phyloP scores from a whole-genome alignment of 306 rosid species.

The Senna tora region DNA sequence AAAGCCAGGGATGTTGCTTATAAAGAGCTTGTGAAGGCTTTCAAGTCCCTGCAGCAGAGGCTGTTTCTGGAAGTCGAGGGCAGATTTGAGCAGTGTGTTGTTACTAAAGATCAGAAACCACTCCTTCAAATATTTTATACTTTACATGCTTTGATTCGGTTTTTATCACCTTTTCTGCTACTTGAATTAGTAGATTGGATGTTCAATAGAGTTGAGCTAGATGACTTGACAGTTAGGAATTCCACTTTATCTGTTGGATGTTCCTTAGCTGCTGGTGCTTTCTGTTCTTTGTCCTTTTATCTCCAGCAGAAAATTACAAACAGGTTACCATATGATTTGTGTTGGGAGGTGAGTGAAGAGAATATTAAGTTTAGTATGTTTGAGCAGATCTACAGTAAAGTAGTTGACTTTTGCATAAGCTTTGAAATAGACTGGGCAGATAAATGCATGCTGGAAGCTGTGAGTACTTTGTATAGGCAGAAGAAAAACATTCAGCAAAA shows the following conservation, averaged over 20 bases:
- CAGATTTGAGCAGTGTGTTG: slow-evolving; percentile 51
- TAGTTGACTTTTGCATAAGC: slow-evolving; percentile 46
- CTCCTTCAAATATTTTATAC: slow-evolving; percentile 54
- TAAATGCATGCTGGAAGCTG: slow-evolving; percentile 75
- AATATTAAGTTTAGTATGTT: slow-evolving; percentile 43
- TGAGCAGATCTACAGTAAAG: slow-evolving; percentile 66
- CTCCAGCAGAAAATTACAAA: slow-evolving; percentile 54
- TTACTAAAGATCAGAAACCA: slow-evolving; percentile 46
- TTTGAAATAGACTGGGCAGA: slow-evolving; percentile 62
- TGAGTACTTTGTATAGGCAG: slow-evolving; percentile 53
- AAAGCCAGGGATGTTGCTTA: slow-evolving; percentile 42
- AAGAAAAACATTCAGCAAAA: slow-evolving; percentile 55
- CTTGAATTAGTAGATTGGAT: slow-evolving; percentile 87
- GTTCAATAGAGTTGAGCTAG: slow-evolving; percentile 49
- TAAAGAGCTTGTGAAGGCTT: slow-evolving; percentile 52
- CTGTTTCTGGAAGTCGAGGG: slow-evolving; percentile 56
- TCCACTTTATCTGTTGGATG: slow-evolving; percentile 62
- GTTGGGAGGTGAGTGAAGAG: slow-evolving; percentile 63
- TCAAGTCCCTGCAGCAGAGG: slow-evolving; percentile 52
- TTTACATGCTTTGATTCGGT: slow-evolving; percentile 57
- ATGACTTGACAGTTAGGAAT: slow-evolving; percentile 43
- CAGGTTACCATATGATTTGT: slow-evolving; percentile 55
- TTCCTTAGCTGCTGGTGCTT: slow-evolving; percentile 77
- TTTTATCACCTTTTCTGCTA: slow-evolving; percentile 74
- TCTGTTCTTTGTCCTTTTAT: slow-evolving; percentile 58